Evolutionary conservation across 1,284 basidiomycete genomes (phyloP).

Genomic region (Puccinia hordei): DNA sequence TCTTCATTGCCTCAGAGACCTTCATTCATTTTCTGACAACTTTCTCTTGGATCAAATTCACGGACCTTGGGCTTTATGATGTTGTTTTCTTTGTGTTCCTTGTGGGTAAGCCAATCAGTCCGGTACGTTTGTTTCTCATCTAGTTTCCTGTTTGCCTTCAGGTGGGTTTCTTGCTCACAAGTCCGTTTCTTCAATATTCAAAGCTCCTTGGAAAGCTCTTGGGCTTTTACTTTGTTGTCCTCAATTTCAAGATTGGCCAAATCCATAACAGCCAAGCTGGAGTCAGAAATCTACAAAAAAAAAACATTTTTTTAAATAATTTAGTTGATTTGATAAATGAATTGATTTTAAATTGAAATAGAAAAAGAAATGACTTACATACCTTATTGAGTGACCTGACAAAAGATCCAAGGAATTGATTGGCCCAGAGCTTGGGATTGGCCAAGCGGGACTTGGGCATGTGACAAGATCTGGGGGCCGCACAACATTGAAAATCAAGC

Average conservation of each 20-base stretch:
- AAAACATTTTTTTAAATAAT: not conserved
- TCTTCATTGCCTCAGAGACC: not conserved
- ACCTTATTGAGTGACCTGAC: not conserved
- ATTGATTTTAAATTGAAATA: no score
- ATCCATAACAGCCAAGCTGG: not conserved
- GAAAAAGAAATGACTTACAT: no score
- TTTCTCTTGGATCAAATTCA: not conserved
- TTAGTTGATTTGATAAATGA: no score
- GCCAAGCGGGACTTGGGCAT: not conserved
- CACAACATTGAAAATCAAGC: no score
- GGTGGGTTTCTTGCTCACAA: no score
- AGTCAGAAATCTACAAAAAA: constrained; percentile 1
- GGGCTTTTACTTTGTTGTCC: not conserved
- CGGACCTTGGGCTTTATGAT: constrained; percentile 1
- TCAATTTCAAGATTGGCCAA: not conserved
- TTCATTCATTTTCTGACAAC: not conserved
- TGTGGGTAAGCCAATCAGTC: not conserved
- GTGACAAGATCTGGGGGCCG: no score
- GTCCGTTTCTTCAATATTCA: not conserved
- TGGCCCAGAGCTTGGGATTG: not conserved
- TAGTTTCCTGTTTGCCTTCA: no score
- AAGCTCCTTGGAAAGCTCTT: not conserved
- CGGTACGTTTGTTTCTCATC: no score
- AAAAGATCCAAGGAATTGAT: not conserved
- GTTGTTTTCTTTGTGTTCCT: not conserved